Evolutionary conservation across 768 basidiomycete genomes (phyloP), one percentile per base, ranked within the genome.

Genomic region (Boletus rubescentipes): DNA sequence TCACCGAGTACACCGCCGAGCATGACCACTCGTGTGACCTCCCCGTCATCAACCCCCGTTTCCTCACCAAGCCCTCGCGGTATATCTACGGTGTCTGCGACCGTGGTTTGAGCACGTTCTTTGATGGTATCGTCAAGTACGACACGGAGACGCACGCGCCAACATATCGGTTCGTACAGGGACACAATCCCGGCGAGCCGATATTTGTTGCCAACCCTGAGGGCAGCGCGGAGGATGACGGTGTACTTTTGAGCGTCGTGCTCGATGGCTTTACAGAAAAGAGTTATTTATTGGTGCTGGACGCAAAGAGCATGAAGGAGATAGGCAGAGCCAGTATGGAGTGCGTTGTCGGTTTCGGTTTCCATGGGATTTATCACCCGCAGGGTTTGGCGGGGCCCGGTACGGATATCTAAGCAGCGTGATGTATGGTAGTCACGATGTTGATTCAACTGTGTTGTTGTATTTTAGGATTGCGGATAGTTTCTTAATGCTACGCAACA

Each of bases 261-360:
- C 65, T 75, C 16, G 68, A 76, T 31, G 72, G 65, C 9, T 58
- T 54, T 15, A 16, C 54, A 12, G 67, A 58, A 40, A 64, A 58
- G 60, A 75, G 75, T 30, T 70, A 67, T 51, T 54, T 75, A 18
- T 64, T 75, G 29, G 72, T 74, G 12, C 54, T 75, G 59, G 70
- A 74, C 41, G 72, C 73, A 7, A 62, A 63, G 52, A 63, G 18
- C 11, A 69, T 75, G 75, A 57, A 60, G 32, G 74, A 75, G 47
- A 46, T 72, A 29, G 74, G 67, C 14, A 64, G 73, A 42, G 74
- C 74, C 20, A 71, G 71, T 41, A 64, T 75, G 63, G 63, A 62
- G 7, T 60, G 58, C 39, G 56, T 51, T 20, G 70, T 73, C 2
- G 62, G 72, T 2, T 67, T 75, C 53, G 72, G 72, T 20, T 75